phyloP scores from a whole-genome alignment of 176 grass and related monocot genomes.

The Bromus sterilis region DNA sequence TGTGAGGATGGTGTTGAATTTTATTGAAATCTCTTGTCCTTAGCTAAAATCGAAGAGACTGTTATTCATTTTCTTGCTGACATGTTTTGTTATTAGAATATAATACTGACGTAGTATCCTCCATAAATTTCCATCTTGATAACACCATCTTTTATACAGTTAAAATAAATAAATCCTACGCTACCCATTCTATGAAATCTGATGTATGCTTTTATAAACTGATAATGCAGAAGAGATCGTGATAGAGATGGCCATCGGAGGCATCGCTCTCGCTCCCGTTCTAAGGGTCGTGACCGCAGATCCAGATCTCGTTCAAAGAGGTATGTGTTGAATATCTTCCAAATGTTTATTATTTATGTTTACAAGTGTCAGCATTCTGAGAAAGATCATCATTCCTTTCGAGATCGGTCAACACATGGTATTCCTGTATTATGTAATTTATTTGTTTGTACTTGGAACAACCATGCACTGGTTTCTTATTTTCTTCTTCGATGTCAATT shows the following conservation, averaged over 20 bases:
- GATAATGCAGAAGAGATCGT: constrained; percentile 39
- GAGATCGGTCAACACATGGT: too few species aligned
- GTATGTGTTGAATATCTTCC: too few species aligned
- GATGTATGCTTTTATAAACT: neutral
- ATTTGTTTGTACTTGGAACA: too few species aligned
- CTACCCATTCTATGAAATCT: neutral
- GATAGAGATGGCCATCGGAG: constrained; percentile 58
- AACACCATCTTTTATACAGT: neutral
- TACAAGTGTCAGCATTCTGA: too few species aligned
- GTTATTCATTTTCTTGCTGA: neutral
- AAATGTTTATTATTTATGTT: too few species aligned
- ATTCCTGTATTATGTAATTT: too few species aligned
- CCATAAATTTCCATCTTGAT: neutral
- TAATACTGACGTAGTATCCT: neutral
- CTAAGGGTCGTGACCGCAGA: too few species aligned
- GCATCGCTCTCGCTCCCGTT: constrained; percentile 58
- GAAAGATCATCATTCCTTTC: too few species aligned
- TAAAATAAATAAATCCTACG: neutral
- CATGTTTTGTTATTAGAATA: neutral
- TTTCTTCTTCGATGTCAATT: too few species aligned
- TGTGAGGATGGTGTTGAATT: neutral
- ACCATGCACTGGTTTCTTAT: too few species aligned
- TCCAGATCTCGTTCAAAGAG: too few species aligned
- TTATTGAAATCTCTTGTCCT: neutral
- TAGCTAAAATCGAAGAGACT: neutral